Evolutionary conservation across 1,139 yeast genomes (phyloP).

Genomic region (Saccharomyces uvarum): DNA sequence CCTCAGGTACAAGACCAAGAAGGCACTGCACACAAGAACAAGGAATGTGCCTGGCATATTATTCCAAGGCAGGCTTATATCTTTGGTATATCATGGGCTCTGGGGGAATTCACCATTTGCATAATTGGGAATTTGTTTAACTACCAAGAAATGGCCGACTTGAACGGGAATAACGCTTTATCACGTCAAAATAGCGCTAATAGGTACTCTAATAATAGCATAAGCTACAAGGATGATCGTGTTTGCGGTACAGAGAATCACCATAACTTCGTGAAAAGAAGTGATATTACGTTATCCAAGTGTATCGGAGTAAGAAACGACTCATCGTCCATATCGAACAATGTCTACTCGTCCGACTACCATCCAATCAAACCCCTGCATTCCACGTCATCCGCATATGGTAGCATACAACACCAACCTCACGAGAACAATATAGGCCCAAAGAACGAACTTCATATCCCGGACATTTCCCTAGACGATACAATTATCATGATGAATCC

Average conservation of each 20-base stretch:
- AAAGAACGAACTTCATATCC: neutral
- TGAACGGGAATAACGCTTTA: neutral
- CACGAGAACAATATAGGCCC: neutral
- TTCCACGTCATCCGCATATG: neutral
- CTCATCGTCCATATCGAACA: slow-evolving; percentile 29
- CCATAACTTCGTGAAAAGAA: slow-evolving; percentile 11
- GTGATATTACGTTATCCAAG: slow-evolving; percentile 26
- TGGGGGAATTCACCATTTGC: slow-evolving; percentile 27
- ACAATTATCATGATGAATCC: slow-evolving; percentile 5
- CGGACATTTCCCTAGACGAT: slow-evolving; percentile 1
- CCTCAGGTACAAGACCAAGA: slow-evolving; percentile 29
- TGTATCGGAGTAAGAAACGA: slow-evolving; percentile 27
- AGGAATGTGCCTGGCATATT: slow-evolving; percentile 25
- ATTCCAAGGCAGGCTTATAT: slow-evolving; percentile 32
- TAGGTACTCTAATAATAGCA: neutral
- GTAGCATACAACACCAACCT: neutral
- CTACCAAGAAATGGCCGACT: slow-evolving; percentile 23
- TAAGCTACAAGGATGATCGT: slow-evolving; percentile 4
- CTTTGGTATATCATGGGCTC: slow-evolving; percentile 31
- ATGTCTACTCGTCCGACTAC: slow-evolving; percentile 22
- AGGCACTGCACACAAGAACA: neutral
- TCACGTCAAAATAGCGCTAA: neutral
- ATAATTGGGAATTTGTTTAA: slow-evolving; percentile 21
- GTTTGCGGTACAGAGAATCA: slow-evolving; percentile 4
- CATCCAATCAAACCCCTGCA: neutral